Percentiles rank a stretch among this genome's conserved stretches.
Conservation (phyloP, 306 rosid genomes). For the Acacia acuminata region DNA sequence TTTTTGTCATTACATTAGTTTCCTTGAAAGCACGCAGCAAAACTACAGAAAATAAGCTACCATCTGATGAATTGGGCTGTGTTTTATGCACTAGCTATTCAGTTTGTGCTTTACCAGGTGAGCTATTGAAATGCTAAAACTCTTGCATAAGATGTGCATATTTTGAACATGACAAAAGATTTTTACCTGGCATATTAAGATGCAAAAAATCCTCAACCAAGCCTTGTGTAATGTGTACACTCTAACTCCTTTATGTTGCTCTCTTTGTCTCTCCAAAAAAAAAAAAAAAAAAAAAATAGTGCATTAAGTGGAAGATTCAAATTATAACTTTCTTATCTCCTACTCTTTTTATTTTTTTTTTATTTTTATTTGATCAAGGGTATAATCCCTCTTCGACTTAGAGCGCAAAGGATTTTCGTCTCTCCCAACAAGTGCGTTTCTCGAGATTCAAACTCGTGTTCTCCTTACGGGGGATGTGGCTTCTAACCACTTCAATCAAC, state of each 20-base stretch:
- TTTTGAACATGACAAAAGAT: conserved; percentile 6
- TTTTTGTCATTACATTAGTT: not conserved
- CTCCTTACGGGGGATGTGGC: no score
- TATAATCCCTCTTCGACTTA: no score
- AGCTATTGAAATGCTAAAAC: conserved; percentile 8
- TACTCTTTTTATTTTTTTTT: no score
- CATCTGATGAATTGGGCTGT: not conserved
- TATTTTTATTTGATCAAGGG: no score
- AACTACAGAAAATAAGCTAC: not conserved
- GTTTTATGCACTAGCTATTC: not conserved
- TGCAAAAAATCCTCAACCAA: not conserved
- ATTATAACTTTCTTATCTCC: not conserved
- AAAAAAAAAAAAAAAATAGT: not conserved
- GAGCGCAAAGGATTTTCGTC: no score
- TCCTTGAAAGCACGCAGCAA: not conserved
- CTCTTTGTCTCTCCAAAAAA: not conserved
- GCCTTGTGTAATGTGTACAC: not conserved
- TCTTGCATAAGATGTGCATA: not conserved
- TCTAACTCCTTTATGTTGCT: not conserved
- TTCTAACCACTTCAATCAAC: no score
- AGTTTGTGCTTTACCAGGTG: not conserved
- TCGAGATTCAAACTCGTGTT: no score
- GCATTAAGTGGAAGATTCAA: not conserved
- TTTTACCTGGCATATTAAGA: not conserved
- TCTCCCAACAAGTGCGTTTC: no score